Base-by-base conservation (phyloP, 2,329 filamentous ascomycete genomes). In the Verticillium nonalfalfae region DNA sequence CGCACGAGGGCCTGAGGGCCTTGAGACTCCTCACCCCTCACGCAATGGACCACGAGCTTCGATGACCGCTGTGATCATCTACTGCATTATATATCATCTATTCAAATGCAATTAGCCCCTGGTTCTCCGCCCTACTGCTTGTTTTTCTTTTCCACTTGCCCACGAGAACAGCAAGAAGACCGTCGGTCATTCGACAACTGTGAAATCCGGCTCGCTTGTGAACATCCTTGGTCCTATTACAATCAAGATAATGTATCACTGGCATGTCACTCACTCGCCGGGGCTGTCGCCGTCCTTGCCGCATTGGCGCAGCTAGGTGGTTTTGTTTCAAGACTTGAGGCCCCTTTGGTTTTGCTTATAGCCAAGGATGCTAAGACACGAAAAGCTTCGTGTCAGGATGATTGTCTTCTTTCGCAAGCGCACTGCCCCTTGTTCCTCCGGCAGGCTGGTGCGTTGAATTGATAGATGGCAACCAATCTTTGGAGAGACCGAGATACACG, bases 11-110 rank as follows among this genome's bases (percentile, higher is more conserved):
- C 21, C 21, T 56, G 79, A 0, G n/a, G 7, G 14, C 15, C 15
- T 7, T 3, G 39, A n/a, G 26, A 31, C 26, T 31, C 4, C 26
- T 31, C 26, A 4, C 26, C 4, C 4, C 39, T 56, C 14, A 18
- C 15, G 81, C 79, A 0, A 85, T 31, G 26, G 5, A 31, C 26
- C 26, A 31, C 26, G 26, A 31, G 26, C 26, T 31, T 31, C 26
- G 26, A 31, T 5, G 26, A 31, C 26, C 26, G 26, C 26, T 31
- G 26, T 31, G 26, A 31, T 31, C 26, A 31, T 31, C 26, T 4
- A 31, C 39, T n/a, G 14, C 39, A n/a, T n/a, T 45, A 7, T 45
- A 45, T 45, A 45, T 7, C 39, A 45, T n/a, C 3, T 31, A 5
- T 31, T 31, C 5, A 31, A 31, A 5, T 31, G 26, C 4, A 5